phyloP scores from a whole-genome alignment of 371 early-diverging fungal species.

The Circinella umbellata region DNA sequence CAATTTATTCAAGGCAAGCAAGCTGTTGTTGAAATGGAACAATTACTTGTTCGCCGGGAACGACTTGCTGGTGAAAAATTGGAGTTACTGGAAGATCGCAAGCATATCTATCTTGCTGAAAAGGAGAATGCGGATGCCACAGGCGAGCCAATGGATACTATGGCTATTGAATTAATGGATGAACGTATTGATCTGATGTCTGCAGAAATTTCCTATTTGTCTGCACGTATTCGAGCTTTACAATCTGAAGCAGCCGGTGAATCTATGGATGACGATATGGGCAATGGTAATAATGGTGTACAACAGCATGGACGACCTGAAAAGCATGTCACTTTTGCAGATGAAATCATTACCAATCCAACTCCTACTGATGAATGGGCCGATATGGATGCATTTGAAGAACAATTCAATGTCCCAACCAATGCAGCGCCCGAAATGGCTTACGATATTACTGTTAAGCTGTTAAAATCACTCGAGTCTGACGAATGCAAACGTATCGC shows the following conservation, averaged over 20 bases:
- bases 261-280: constrained; percentile 52
- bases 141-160: constrained; percentile 55
- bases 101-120: constrained; percentile 67
- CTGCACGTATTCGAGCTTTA: constrained; percentile 70
- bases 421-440: constrained; percentile 63
- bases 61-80: constrained; percentile 70
- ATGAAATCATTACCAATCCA: constrained; percentile 47
- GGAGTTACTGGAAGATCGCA: constrained; percentile 74
- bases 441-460: constrained; percentile 65
- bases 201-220: constrained; percentile 79
- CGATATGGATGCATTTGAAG: constrained; percentile 60
- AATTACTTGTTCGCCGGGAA: constrained; percentile 58
- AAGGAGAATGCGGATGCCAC: constrained; percentile 57
- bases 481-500: constrained; percentile 74
- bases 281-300: constrained; percentile 7
- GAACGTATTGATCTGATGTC: constrained; percentile 85
- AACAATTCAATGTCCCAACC: constrained; percentile 58
- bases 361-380: constrained; percentile 46
- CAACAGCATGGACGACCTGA: constrained; percentile 17
- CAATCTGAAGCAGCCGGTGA: constrained; percentile 77
- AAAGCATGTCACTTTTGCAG: constrained; percentile 50
- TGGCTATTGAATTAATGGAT: constrained; percentile 73
- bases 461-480: constrained; percentile 71
- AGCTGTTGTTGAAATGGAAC: constrained; percentile 56
- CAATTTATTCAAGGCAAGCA: constrained; percentile 58